Base-by-base conservation (phyloP, 1,284 basidiomycete genomes). In the Serendipita sp. region DNA sequence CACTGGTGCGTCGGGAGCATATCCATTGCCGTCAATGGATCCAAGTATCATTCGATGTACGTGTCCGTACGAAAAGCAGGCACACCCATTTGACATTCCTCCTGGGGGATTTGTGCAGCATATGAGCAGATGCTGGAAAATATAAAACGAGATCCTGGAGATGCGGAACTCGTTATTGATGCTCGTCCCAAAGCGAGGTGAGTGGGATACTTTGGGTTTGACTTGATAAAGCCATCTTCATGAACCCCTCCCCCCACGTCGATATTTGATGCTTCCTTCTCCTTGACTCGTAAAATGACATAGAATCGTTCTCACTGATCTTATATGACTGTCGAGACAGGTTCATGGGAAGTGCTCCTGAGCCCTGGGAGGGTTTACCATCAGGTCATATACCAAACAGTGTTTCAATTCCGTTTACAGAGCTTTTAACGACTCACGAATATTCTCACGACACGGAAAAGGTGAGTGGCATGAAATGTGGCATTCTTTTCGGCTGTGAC, bases 301-400 rank as follows among this genome's bases (percentile, higher is more conserved):
- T 49, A 5, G 17, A 17, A 2, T 8, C 17, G 8, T 30, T 49
- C 47, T 1, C 47, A 49, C 30, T 26, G 15, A 35, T 26, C 10
- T 6, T n/a, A 2, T 32, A 26, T 6, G 43, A n/a, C 49, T 53
- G 61, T 49, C 12, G 61, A 42, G 61, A 38, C 65, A 92, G 91
- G 66, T 95, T 82, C 71, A 75, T 81, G 15, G 95, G 94, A 29
- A 79, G 78, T 32, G 87, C 87, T 58, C 88, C 93, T 4, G 96
- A 99, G 73, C 96, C 96, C 2, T 83, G 95, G 17, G 82, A 90
- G 1, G 87, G 87, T 5, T 77, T 99, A 60, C 82, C 90, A 6
- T 91, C 90, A 0, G 96, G 96, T 0, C 96, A 99, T 72, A 95
- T 99, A 65, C 95, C 95, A 0, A 75, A 87, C 72, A 89, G 93